Percentiles rank a stretch among this genome's conserved stretches.
Conservation (phyloP, 192 early-diverging fungal species). For the Mortierella claussenii region DNA sequence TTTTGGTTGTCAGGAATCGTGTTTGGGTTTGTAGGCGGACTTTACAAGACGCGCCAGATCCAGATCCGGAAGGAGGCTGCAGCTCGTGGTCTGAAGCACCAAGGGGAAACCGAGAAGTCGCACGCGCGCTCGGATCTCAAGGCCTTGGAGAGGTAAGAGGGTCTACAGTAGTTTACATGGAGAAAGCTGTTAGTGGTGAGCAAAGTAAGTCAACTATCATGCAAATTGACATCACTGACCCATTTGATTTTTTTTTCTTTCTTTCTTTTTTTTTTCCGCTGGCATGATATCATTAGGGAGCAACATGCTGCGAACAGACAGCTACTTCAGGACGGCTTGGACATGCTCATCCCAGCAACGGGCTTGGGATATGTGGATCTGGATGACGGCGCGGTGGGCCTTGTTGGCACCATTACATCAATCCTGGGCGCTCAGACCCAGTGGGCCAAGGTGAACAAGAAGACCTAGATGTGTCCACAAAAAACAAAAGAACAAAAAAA, state of each 20-base stretch:
- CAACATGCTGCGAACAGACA: constrained; percentile 57
- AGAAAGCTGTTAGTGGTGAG: no score
- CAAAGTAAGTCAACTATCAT: no score
- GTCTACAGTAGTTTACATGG: neutral
- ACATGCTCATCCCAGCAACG: constrained; percentile 76
- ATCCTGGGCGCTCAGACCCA: constrained; percentile 70
- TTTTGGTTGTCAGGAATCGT: constrained; percentile 75
- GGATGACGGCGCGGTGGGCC: constrained; percentile 76
- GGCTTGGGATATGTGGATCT: constrained; percentile 67
- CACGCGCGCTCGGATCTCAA: constrained; percentile 15
- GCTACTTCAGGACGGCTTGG: constrained; percentile 74
- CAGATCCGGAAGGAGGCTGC: constrained; percentile 52
- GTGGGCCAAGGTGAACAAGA: constrained; percentile 60
- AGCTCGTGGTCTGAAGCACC: constrained; percentile 23
- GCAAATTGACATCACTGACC: no score
- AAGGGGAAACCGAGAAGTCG: constrained; percentile 27
- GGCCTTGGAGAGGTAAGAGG: constrained; percentile 24
- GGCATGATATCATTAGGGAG: no score
- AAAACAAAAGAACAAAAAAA: no score
- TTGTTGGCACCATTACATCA: constrained; percentile 73
- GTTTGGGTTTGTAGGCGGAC: constrained; percentile 65
- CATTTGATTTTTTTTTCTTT: neutral
- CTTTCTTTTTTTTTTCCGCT: neutral
- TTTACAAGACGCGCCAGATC: constrained; percentile 74
- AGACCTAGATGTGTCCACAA: neutral